Percentiles rank a stretch among this genome's conserved stretches.
Evolutionary conservation across 371 early-diverging fungal species (phyloP).

Genomic region (Actinomucor elegans): DNA sequence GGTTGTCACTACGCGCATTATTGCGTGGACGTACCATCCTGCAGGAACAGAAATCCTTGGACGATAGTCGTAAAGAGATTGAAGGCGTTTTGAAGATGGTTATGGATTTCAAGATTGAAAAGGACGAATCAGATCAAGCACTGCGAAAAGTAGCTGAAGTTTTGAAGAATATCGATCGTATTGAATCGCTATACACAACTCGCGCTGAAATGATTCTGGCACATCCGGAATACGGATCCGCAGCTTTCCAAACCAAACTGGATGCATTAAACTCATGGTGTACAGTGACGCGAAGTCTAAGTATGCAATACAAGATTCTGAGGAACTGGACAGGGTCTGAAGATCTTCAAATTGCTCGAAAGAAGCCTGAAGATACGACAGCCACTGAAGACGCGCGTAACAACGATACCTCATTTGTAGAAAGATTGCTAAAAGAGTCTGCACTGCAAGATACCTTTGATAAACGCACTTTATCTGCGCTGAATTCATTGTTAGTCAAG

Average conservation of each 20-base stretch:
- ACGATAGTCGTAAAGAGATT: constrained; percentile 66
- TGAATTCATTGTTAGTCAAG: constrained; percentile 53
- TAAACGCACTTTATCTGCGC: constrained; percentile 65
- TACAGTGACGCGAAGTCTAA: constrained; percentile 69
- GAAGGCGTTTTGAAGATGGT: constrained; percentile 65
- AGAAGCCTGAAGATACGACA: constrained; percentile 7
- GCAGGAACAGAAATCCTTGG: constrained; percentile 70
- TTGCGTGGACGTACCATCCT: constrained; percentile 60
- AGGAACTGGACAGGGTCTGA: constrained; percentile 84
- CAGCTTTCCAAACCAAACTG: constrained; percentile 67
- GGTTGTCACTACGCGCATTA: constrained; percentile 74
- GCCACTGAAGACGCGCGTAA: not conserved
- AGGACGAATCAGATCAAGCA: constrained; percentile 37
- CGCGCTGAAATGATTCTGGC: constrained; percentile 63
- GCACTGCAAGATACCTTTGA: constrained; percentile 80
- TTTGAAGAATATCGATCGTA: constrained; percentile 71
- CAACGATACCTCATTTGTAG: constrained; percentile 75
- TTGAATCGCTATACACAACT: constrained; percentile 79
- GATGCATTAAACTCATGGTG: constrained; percentile 80
- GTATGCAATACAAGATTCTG: constrained; percentile 73
- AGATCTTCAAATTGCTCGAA: constrained; percentile 63
- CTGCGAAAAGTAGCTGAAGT: constrained; percentile 67
- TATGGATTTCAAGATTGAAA: constrained; percentile 61
- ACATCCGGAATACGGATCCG: constrained; percentile 71
- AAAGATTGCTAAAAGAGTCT: constrained; percentile 81